Evolutionary conservation across 495 filamentous ascomycete species (phyloP).

Genomic region (Delitschia confertaspora): DNA sequence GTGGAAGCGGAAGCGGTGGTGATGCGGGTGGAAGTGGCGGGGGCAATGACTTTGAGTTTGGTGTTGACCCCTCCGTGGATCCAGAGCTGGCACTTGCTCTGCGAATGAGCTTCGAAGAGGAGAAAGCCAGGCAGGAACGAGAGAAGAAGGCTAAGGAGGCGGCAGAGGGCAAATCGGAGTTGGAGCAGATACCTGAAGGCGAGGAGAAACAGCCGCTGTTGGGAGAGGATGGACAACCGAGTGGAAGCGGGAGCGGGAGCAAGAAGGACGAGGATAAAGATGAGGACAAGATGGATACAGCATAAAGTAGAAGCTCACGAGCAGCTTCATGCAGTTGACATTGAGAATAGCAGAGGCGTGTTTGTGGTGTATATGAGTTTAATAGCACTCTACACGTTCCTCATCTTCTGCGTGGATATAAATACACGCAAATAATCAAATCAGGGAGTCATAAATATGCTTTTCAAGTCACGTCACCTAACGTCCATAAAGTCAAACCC

Average conservation of each 20-base stretch:
- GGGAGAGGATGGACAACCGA: slow-evolving; percentile 57
- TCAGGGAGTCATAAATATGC: too few relatives aligned
- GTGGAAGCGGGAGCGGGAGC: slow-evolving; percentile 45
- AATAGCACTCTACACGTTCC: too few relatives aligned
- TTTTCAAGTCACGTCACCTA: too few relatives aligned
- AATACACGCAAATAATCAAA: too few relatives aligned
- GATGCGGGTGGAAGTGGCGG: slow-evolving; percentile 50
- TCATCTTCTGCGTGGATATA: too few relatives aligned
- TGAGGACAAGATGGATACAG: slow-evolving; percentile 82
- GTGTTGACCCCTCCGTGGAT: slow-evolving; percentile 70
- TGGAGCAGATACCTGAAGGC: slow-evolving; percentile 81
- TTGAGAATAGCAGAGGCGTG: too few relatives aligned
- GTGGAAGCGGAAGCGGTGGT: slow-evolving; percentile 36
- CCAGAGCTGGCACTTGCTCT: slow-evolving; percentile 92
- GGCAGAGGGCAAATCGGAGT: slow-evolving; percentile 54
- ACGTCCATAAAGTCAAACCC: too few relatives aligned
- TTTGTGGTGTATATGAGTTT: too few relatives aligned
- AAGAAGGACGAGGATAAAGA: slow-evolving; percentile 56
- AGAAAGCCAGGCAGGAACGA: slow-evolving; percentile 85
- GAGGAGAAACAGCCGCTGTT: slow-evolving; percentile 58
- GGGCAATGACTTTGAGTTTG: slow-evolving; percentile 53
- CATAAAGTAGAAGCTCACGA: too few relatives aligned
- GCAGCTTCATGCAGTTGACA: too few relatives aligned
- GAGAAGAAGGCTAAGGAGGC: slow-evolving; percentile 67
- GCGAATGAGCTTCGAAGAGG: slow-evolving; percentile 95